Evolutionary conservation across 1,139 yeast species (phyloP), one percentile per base, ranked within the genome.

Genomic region (Nakaseomyces nivariensis): DNA sequence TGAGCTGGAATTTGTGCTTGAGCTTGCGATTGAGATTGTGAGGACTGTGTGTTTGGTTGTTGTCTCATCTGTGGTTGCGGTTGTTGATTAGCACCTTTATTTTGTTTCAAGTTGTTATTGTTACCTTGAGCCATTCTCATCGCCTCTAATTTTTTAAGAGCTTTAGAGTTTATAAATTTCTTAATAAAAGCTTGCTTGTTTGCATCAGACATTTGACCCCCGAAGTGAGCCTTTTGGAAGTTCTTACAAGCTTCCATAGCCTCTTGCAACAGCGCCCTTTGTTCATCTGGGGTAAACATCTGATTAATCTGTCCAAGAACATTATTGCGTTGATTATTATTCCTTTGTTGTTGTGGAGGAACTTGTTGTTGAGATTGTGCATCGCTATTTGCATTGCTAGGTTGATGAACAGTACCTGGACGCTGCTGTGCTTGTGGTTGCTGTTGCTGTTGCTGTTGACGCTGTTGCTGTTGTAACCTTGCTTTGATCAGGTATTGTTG

Each of bases 101-200:
- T 41, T 26, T 25, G 32, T 10, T 40, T 37, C 9, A 11, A 6
- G 9, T 11, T 26, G 40, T 49, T 54, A 13, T 51, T 53, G n/a
- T 51, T 54, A 49, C 49, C 52, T 49, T 61, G 66, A n/a, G 60
- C 54, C 53, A 58, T 52, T 50, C 66, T 53, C 38, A 62, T 56
- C 29, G 59, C 56, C 47, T 65, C 69, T 38, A 64, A 56, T 53
- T 70, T 72, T 51, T 68, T 71, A 46, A 72, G 64, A 42, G 72
- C 74, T 49, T 67, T 67, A 51, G 68, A 72, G 50, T 72, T 73
- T 44, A 66, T 64, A 52, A 63, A 66, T 45, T 64, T 66, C 51
- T 64, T 63, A 32, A 66, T 64, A 45, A 64, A 61, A 47, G 53
- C 59, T 43, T 61, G 65, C 47, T 58, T 57, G 43, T 57, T 58